Conservation (phyloP, 2,329 filamentous ascomycete species). For the Penicillium sp. region DNA sequence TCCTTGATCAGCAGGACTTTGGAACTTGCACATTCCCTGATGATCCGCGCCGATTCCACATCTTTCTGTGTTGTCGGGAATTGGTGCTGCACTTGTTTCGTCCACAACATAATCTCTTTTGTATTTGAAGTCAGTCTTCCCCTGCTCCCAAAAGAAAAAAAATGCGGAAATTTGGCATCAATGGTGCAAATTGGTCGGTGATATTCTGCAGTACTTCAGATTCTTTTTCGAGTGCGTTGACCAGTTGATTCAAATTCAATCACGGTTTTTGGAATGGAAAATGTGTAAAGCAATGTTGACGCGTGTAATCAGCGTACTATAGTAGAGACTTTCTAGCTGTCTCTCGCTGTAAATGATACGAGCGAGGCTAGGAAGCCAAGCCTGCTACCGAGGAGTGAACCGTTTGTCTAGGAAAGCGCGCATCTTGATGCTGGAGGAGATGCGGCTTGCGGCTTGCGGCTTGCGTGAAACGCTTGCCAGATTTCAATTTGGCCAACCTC, state of each 20-base stretch:
- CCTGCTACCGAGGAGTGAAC: too few species aligned
- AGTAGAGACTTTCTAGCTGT: too few species aligned
- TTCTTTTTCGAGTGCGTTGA: conserved; percentile 51
- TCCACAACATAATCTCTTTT: conserved; percentile 33
- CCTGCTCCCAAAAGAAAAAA: conserved; percentile 42
- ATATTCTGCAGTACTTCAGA: conserved; percentile 41
- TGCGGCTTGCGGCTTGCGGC: too few species aligned
- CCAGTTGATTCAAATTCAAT: conserved; percentile 41
- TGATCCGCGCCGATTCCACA: conserved; percentile 34
- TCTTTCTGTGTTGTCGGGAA: conserved; percentile 34
- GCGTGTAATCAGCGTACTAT: too few species aligned
- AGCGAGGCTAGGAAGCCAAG: too few species aligned
- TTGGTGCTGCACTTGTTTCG: conserved; percentile 29
- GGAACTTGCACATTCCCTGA: conserved; percentile 30
- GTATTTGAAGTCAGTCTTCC: conserved; percentile 34
- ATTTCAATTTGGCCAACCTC: too few species aligned
- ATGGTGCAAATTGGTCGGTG: conserved; percentile 36
- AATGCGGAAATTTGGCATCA: conserved; percentile 37
- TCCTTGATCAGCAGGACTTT: conserved; percentile 20
- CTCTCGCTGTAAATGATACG: too few species aligned
- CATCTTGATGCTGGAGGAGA: too few species aligned
- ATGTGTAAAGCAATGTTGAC: too few species aligned
- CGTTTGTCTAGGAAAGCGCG: too few species aligned
- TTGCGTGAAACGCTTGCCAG: too few species aligned
- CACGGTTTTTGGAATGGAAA: conserved; percentile 25